Base-by-base conservation (phyloP, 768 basidiomycete genomes). In the Serendipita indica region DNA sequence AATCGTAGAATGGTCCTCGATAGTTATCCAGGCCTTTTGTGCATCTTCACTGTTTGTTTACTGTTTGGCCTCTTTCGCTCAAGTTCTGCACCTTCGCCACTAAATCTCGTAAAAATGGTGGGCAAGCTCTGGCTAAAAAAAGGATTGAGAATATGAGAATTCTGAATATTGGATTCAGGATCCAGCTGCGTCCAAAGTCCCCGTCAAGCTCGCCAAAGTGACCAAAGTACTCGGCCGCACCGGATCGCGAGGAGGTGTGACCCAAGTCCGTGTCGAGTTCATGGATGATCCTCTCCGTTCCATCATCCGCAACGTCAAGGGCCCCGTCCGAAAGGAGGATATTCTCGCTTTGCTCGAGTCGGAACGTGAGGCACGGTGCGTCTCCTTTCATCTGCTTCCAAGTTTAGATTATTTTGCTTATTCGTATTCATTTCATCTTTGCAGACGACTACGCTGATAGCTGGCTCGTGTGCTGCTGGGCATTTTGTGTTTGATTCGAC, bases 231-330 rank as follows among this genome's bases (percentile, higher is more conserved):
- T 98, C 68, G 96, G 96, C 69, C 84, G 96, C 68, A 99, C 96
- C 70, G 94, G 94, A 62, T 97, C 93, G 67, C 89, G 94, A 71
- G 94, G 94, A 75, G 94, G 94, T 76, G 92, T 98, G 68, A 97
- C 92, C 62, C 93, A 97, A 78, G 93, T 97, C 74, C 90, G 94
- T 65, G 96, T 99, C 65, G 96, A 98, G 71, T 96, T 99, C 77
- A 84, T 98, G 86, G 94, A 98, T 71, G 93, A 98, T 72, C 82
- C 88, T 58, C 81, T 83, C 64, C 87, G 94, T 67, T 86, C 89
- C 64, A 96, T 99, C 73, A 94, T 97, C 73, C 89, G 94, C 57
- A 99, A 99, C 76, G 94, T 98, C 65, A 98, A 98, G 74, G 96
- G 96, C 0, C 94, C 96, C 62, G 93, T 98, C 61, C 77, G 89